A percentile compares a stretch with the other conserved stretches of the same genome.
These are phyloP conservation scores for Paraphoma chrysanthemicola DNA, from an alignment of 2,329 filamentous ascomycete genomes.

Conservation along the genomic window DNA sequence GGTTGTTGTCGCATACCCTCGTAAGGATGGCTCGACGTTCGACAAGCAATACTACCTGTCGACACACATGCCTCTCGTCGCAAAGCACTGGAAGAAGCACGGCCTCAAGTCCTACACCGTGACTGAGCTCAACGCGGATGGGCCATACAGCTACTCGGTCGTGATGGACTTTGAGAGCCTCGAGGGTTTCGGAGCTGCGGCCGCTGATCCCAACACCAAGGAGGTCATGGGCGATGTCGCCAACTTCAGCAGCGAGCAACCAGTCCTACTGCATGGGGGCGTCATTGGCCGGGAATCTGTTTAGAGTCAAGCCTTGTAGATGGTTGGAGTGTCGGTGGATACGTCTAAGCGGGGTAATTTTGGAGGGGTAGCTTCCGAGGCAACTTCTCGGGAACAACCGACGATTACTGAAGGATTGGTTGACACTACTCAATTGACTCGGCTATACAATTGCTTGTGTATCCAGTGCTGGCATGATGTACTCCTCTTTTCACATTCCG, in stretches of 20 bases:
- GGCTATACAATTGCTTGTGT: neutral
- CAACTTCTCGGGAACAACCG: conserved; percentile 2
- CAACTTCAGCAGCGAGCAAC: conserved; percentile 46
- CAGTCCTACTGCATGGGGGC: conserved; percentile 33
- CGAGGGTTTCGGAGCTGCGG: conserved; percentile 30
- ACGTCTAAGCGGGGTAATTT: neutral
- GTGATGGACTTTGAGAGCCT: conserved; percentile 33
- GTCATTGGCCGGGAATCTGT: conserved; percentile 22
- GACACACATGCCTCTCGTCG: conserved; percentile 56
- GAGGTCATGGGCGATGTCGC: conserved; percentile 47
- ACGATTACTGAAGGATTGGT: neutral
- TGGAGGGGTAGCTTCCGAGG: conserved; percentile 1
- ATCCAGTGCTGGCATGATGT: neutral
- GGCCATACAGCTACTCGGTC: conserved; percentile 26
- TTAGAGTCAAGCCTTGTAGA: neutral
- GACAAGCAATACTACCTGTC: conserved; percentile 59
- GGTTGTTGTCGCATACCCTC: conserved; percentile 50
- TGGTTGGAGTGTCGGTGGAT: neutral
- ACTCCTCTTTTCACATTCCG: conserved; percentile 2
- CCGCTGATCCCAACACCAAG: conserved; percentile 24
- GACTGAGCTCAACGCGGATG: conserved; percentile 24
- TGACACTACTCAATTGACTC: conserved; percentile 14
- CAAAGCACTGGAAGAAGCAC: conserved; percentile 46
- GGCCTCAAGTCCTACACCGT: conserved; percentile 48
- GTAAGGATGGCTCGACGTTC: conserved; percentile 51